Base-by-base conservation (phyloP, 441 rosid genomes). In the Dalechampia spathulata region DNA sequence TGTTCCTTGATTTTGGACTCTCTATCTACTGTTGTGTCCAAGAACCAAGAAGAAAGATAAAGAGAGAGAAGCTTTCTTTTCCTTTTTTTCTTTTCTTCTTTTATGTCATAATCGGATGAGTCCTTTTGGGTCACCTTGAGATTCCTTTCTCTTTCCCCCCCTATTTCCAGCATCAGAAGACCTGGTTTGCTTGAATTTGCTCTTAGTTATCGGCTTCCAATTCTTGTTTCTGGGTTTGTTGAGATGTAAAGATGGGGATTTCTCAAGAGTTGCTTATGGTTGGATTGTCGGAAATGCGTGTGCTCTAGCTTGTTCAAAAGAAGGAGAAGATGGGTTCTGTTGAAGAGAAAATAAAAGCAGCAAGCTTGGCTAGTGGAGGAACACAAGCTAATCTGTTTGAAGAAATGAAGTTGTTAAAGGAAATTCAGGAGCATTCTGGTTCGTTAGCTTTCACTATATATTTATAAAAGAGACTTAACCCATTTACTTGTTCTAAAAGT, bases 401-500 rank as follows among this genome's bases (percentile, higher is more conserved):
- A 65, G 92, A 92, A 61, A 82, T 86, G 94, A 92, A 86, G 84
- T 59, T 92, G 58, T 68, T 92, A 60, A 89, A 85, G 46, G 97
- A 83, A 75, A 78, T 79, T 72, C 90, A 83, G 52, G 85, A 84
- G 59, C 96, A 85, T 26, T 80, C 99, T 55, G 96, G 96, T 88
- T 67, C 8, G 82, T 72, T 43, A n/a, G n/a, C 37, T 50, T 62
- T 60, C 61, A n/a, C 50, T 50, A 34, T 27, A 42, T 30, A 3
- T 30, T 30, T 30, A 30, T 43, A n/a, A n/a, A n/a, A n/a, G n/a
- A 3, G 34, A n/a, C n/a, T n/a, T n/a, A n/a, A n/a, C n/a, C n/a
- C n/a, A n/a, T n/a, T n/a, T n/a, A n/a, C n/a, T 30, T 30, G 34
- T 30, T 30, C 45, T 17, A 16, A n/a, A n/a, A n/a, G n/a, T 41